Conservation (phyloP, 2,329 filamentous ascomycete species). For the Fusarium udum region DNA sequence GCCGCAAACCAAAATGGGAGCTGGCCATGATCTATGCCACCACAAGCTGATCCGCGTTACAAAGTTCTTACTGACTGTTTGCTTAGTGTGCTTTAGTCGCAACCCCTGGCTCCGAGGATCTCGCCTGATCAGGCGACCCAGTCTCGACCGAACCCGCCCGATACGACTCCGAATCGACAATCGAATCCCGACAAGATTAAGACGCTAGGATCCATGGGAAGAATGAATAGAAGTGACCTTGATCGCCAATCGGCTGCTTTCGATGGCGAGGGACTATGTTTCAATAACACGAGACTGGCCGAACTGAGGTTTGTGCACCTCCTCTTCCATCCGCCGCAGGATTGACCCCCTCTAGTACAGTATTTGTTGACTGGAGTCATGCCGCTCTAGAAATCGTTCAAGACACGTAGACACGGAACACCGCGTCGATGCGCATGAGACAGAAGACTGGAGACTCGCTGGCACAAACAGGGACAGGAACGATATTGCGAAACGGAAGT, state of each 20-base stretch:
- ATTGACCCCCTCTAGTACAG: not conserved
- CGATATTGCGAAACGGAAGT: not conserved
- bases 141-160: not conserved
- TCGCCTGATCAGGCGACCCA: not conserved
- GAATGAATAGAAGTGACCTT: not conserved
- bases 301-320: not conserved
- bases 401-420: not conserved
- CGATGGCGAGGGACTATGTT: not conserved
- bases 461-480: not conserved
- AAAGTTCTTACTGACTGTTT: not conserved
- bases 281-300: too few species aligned
- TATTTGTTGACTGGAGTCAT: not conserved
- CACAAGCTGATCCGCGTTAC: not conserved
- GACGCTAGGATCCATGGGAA: too few species aligned
- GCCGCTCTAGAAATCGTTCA: not conserved
- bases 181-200: not conserved
- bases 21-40: not conserved
- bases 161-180: not conserved
- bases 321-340: not conserved
- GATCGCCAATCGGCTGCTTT: not conserved
- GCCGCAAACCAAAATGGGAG: not conserved
- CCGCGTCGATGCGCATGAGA: not conserved
- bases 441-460: not conserved
- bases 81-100: not conserved
- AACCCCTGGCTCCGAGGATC: too few species aligned